Base-by-base conservation (phyloP, 2,329 filamentous ascomycete species). In the Bipolaris cookei region DNA sequence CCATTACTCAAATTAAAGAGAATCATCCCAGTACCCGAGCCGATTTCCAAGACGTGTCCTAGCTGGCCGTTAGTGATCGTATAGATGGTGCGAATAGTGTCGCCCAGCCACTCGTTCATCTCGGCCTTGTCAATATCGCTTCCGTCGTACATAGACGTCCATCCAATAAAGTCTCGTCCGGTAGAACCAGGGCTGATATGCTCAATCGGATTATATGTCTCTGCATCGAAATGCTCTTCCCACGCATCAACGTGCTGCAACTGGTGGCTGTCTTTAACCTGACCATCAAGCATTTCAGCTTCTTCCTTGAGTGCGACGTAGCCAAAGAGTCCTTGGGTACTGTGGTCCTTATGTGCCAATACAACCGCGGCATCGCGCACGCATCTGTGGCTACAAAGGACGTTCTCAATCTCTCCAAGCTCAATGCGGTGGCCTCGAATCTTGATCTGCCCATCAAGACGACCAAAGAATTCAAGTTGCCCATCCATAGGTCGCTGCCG, bases 371-470 rank as follows among this genome's bases (percentile, higher is more conserved):
- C 43, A 5, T 47, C 43, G 10, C 16, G 11, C n/a, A 54, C 28
- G 2, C 13, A 34, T 7, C 10, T 49, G 38, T 48, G 42, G 5
- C 47, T 7, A 18, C 25, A 58, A 20, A 61, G 38, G 4, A 51
- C 38, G 10, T 23, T 13, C 43, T 66, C 65, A 18, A 73, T 64
- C 28, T 73, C 69, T 5, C 62, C 60, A 1, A 70, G 53, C 39
- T 72, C 70, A 28, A 71, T 48, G 13, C 70, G 59, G 23, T 70
- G 61, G 1, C 68, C 68, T 4, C 61, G 50, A 11, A 68, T 47
- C 55, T 72, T 72, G 41, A 70, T 57, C 44, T 70, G 67, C 1
- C 54, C 49, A 41, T 72, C 70, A 11, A 55, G 63, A 1, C 70
- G 55, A 8, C 67, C 65, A 8, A 65, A 8, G 32, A 51, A 65